A percentile compares a stretch with the other conserved stretches of the same genome.
Conservation (phyloP, 306 rosid species). For the Lablab purpureus region DNA sequence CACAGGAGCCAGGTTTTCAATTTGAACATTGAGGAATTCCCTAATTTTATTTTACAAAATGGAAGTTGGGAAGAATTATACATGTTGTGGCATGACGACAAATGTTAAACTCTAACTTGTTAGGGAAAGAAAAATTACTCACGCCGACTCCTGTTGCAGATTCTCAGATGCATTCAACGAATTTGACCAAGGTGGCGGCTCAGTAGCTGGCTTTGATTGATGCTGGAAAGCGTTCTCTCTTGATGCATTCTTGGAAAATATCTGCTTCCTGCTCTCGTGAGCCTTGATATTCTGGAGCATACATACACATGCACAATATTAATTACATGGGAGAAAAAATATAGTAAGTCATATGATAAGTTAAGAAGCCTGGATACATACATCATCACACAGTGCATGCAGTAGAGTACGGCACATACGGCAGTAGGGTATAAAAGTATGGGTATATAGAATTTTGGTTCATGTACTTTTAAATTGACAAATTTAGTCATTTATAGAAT, state of each 20-base stretch:
- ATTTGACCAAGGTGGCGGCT: constrained; percentile 92
- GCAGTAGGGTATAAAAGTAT: too few species aligned
- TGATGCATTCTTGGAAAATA: constrained; percentile 73
- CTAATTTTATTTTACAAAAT: not conserved
- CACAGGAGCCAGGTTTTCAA: constrained; percentile 10
- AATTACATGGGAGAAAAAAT: not conserved
- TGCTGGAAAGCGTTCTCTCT: constrained; percentile 78
- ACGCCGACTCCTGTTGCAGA: constrained; percentile 62
- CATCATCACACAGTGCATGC: not conserved
- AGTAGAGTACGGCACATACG: too few species aligned
- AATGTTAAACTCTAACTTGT: constrained; percentile 15
- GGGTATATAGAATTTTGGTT: too few species aligned
- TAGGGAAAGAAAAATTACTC: constrained; percentile 44
- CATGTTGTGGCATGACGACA: not conserved
- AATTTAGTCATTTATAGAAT: too few species aligned
- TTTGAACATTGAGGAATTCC: constrained; percentile 24
- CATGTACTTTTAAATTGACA: too few species aligned
- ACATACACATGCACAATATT: constrained; percentile 31
- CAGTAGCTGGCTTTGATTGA: constrained; percentile 65
- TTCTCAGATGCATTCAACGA: constrained; percentile 56
- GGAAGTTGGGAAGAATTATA: constrained; percentile 21
- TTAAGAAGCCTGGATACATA: not conserved
- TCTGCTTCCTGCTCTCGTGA: constrained; percentile 88
- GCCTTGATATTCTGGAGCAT: constrained; percentile 82
- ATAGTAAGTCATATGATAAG: not conserved